phyloP scores from a whole-genome alignment of 495 filamentous ascomycete species.

The Rusavskia elegans region DNA sequence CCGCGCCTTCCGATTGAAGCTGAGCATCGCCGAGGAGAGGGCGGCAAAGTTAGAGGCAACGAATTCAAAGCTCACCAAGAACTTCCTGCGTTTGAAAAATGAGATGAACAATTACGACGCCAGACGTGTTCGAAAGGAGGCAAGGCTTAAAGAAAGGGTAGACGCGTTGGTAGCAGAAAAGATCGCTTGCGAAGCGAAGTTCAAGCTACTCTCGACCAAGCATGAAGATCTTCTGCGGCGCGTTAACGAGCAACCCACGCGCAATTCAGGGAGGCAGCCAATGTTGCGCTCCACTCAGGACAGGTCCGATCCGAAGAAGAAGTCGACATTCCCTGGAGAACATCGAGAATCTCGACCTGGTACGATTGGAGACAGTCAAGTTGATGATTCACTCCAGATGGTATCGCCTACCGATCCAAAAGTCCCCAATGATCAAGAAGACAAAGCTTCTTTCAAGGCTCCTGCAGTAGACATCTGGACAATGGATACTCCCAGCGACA shows the following conservation, averaged over 20 bases:
- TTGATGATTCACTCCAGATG: no score
- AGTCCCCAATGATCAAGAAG: no score
- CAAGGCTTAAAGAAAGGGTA: slow-evolving; percentile 29
- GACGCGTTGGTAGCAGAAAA: slow-evolving; percentile 28
- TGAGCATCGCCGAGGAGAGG: slow-evolving; percentile 49
- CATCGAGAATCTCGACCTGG: not conserved
- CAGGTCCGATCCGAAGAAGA: not conserved
- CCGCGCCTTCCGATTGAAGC: slow-evolving; percentile 33
- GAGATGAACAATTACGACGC: slow-evolving; percentile 33
- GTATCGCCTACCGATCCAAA: no score
- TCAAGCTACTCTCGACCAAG: not conserved
- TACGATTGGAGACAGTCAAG: no score
- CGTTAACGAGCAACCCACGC: not conserved
- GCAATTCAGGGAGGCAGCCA: not conserved
- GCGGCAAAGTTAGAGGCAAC: slow-evolving; percentile 43
- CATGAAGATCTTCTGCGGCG: not conserved
- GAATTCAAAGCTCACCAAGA: slow-evolving; percentile 32
- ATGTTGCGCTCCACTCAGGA: not conserved
- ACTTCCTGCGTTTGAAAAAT: slow-evolving; percentile 31
- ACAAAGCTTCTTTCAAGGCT: not conserved
- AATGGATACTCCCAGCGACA: slow-evolving; percentile 6
- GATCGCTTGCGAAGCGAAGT: not conserved
- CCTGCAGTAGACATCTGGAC: slow-evolving; percentile 13
- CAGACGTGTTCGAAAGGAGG: slow-evolving; percentile 31
- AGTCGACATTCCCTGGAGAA: not conserved